phyloP scores from a whole-genome alignment of 2,329 filamentous ascomycete species.

The Pyrenophora tritici-repentis region DNA sequence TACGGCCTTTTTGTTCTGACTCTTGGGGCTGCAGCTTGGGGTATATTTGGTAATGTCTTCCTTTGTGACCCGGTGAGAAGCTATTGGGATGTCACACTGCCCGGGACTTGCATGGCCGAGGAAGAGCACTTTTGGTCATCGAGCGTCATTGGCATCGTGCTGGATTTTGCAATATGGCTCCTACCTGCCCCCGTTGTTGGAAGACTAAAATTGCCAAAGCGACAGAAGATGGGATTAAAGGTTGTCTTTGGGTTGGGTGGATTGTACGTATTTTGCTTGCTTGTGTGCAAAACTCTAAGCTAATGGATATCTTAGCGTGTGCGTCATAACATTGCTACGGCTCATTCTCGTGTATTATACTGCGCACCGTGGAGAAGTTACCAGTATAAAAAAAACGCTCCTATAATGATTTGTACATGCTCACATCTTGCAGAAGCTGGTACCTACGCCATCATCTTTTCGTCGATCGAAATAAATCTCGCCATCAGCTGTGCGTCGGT shows the following conservation, averaged over 20 bases:
- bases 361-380: constrained; percentile 22
- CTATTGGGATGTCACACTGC: constrained; percentile 29
- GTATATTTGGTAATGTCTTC: constrained; percentile 35
- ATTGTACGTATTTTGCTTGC: constrained; percentile 32
- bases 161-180: constrained; percentile 40
- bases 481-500: constrained; percentile 53
- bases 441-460: constrained; percentile 50
- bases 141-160: constrained; percentile 33
- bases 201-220: constrained; percentile 35
- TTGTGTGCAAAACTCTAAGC: neutral
- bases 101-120: constrained; percentile 31
- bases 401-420: neutral
- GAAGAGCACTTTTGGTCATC: constrained; percentile 33
- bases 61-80: constrained; percentile 33
- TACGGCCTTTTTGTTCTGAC: constrained; percentile 24
- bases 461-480: constrained; percentile 50
- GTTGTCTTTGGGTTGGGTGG: constrained; percentile 45
- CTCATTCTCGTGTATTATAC: constrained; percentile 32
- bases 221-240: constrained; percentile 42
- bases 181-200: constrained; percentile 38
- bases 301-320: constrained; percentile 26
- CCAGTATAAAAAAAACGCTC: constrained; percentile 24
- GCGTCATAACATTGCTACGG: constrained; percentile 37
- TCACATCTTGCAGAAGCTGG: constrained; percentile 37
- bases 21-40: constrained; percentile 30